Conservation (phyloP, 768 basidiomycete genomes). For the Nidularia sp. region DNA sequence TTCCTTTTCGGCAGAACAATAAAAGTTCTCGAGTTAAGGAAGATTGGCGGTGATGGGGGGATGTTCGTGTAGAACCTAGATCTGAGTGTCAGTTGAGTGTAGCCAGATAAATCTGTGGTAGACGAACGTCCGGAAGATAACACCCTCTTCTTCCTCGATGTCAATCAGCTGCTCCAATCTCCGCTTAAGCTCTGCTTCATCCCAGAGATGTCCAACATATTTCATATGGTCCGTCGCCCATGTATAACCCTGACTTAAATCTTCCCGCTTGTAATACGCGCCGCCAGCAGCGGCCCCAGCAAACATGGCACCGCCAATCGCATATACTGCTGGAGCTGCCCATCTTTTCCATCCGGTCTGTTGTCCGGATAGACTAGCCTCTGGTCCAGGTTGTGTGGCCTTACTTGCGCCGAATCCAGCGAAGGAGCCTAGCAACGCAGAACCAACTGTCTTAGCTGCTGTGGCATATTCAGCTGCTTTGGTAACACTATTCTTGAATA, state of each 20-base stretch:
- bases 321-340: conserved; percentile 62
- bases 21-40: conserved; percentile 66
- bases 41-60: conserved; percentile 61
- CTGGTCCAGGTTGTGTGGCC: conserved; percentile 20
- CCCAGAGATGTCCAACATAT: conserved; percentile 85
- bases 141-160: conserved; percentile 56
- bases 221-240: conserved; percentile 89
- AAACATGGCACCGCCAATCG: conserved; percentile 68
- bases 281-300: conserved; percentile 84
- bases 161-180: conserved; percentile 62
- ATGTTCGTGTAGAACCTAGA: conserved; percentile 77
- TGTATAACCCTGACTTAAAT: conserved; percentile 62
- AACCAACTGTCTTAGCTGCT: conserved; percentile 59
- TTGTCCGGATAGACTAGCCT: neutral
- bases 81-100: neutral
- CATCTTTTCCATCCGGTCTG: conserved; percentile 48
- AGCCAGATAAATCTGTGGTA: neutral
- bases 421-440: conserved; percentile 57
- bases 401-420: conserved; percentile 45
- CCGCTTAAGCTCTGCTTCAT: conserved; percentile 54
- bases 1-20: conserved; percentile 63
- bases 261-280: conserved; percentile 79
- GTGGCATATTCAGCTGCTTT: conserved; percentile 71
- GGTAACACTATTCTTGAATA: conserved; percentile 81
- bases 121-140: conserved; percentile 71